A percentile compares a stretch with the other conserved stretches of the same genome.
Conservation (phyloP, 2,329 filamentous ascomycete genomes). For the Zalaria sp. region DNA sequence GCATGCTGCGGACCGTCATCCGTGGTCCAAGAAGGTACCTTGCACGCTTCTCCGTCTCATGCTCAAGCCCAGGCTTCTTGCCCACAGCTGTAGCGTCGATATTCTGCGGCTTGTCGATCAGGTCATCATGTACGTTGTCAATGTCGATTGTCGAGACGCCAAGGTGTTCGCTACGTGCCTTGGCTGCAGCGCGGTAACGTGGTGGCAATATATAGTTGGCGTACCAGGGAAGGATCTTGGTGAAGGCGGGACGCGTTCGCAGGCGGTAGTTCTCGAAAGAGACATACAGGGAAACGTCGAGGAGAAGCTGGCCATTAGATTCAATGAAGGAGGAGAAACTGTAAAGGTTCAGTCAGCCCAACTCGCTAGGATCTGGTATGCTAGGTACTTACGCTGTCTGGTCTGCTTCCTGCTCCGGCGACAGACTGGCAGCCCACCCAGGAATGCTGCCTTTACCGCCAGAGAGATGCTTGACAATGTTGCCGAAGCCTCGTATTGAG, state of each 20-base stretch:
- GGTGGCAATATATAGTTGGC: slow-evolving; percentile 77
- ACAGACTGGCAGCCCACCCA: slow-evolving; percentile 13
- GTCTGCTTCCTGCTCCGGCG: slow-evolving; percentile 4
- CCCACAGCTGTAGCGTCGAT: slow-evolving; percentile 9
- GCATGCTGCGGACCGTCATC: slow-evolving; percentile 45
- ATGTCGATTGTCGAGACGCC: slow-evolving; percentile 33
- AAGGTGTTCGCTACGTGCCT: slow-evolving; percentile 45
- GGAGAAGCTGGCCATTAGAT: slow-evolving; percentile 58
- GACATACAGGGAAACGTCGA: slow-evolving; percentile 81
- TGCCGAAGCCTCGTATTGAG: slow-evolving; percentile 46
- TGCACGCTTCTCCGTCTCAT: slow-evolving; percentile 20
- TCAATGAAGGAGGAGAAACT: slow-evolving; percentile 43
- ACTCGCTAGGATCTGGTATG: background rate
- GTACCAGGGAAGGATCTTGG: slow-evolving; percentile 67
- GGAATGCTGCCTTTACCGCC: slow-evolving; percentile 17
- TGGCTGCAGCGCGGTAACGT: slow-evolving; percentile 54
- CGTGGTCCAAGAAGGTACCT: slow-evolving; percentile 41
- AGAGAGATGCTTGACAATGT: slow-evolving; percentile 45
- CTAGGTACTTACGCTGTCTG: slow-evolving; percentile 4
- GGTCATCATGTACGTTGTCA: slow-evolving; percentile 23
- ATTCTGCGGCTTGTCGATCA: slow-evolving; percentile 17
- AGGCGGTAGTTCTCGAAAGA: slow-evolving; percentile 76
- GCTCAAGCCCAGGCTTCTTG: slow-evolving; percentile 13
- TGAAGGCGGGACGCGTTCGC: slow-evolving; percentile 68
- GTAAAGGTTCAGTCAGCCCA: background rate